These are phyloP conservation scores for Zelonia costaricensis DNA, from an alignment of 208 protist genomes.

Conservation along the genomic window DNA sequence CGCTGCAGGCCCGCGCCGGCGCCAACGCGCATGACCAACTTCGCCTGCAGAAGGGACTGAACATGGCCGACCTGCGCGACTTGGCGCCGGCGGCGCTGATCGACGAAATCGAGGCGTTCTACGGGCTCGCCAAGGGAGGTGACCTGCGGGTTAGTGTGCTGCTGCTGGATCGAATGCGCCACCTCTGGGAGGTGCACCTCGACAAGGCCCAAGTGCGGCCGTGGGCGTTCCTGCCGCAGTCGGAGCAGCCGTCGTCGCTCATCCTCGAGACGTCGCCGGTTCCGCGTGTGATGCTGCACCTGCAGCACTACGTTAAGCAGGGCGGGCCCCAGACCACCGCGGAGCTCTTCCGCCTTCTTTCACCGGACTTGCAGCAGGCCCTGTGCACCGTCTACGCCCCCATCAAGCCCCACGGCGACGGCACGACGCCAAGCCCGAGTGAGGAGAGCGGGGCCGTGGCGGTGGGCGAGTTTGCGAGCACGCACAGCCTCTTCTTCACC, in stretches of 20 bases:
- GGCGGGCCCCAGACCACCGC: conserved; percentile 32
- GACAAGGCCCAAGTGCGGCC: conserved; percentile 39
- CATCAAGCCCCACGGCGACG: conserved; percentile 3
- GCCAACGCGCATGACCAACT: neutral
- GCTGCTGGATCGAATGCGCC: conserved; percentile 80
- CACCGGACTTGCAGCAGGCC: conserved; percentile 22
- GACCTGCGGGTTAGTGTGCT: conserved; percentile 43
- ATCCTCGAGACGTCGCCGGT: conserved; percentile 74
- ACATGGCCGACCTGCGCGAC: conserved; percentile 41
- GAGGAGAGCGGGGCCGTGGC: neutral
- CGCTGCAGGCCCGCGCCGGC: conserved; percentile 6
- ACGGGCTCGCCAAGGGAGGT: conserved; percentile 14
- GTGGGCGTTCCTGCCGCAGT: conserved; percentile 57
- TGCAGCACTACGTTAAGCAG: conserved; percentile 25
- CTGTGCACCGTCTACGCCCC: conserved; percentile 6
- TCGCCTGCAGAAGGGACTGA: conserved; percentile 24
- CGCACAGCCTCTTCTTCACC: conserved; percentile 73
- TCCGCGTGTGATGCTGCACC: conserved; percentile 51
- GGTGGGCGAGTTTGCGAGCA: conserved; percentile 44
- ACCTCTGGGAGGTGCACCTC: conserved; percentile 83
- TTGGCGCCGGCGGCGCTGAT: conserved; percentile 39
- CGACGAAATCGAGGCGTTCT: conserved; percentile 35
- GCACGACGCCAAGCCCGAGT: neutral
- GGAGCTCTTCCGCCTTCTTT: conserved; percentile 36
- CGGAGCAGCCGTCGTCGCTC: conserved; percentile 75